Evolutionary conservation across 2,329 filamentous ascomycete genomes (phyloP).

Genomic region (Dactylellina parvicollis): DNA sequence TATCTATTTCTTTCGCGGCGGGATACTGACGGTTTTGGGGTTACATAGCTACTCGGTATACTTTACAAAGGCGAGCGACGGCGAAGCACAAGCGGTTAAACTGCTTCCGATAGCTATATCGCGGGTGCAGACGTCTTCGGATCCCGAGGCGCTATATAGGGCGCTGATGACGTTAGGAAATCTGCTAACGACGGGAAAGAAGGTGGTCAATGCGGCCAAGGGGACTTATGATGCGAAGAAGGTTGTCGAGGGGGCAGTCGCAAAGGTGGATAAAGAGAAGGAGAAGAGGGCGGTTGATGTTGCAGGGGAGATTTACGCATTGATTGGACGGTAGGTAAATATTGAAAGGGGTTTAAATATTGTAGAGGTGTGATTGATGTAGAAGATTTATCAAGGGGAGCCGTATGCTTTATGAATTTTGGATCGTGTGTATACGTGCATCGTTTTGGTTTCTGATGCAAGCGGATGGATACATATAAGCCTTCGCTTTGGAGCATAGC

Average conservation of each 20-base stretch:
- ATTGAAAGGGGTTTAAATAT: background rate
- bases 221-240: conserved; percentile 63
- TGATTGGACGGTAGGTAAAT: conserved; percentile 19
- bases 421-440: too few relatives aligned
- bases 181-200: conserved; percentile 70
- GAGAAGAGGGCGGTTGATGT: conserved; percentile 62
- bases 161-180: conserved; percentile 85
- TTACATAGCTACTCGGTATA: conserved; percentile 74
- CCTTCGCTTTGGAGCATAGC: too few relatives aligned
- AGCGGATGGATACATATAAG: too few relatives aligned
- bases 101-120: conserved; percentile 70
- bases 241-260: conserved; percentile 63
- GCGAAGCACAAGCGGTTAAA: conserved; percentile 61
- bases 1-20: too few relatives aligned
- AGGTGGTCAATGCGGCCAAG: conserved; percentile 63
- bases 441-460: too few relatives aligned
- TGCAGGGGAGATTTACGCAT: conserved; percentile 33
- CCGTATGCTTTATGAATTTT: too few relatives aligned
- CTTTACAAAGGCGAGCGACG: conserved; percentile 63
- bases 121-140: conserved; percentile 73
- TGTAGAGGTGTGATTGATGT: too few relatives aligned
- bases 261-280: conserved; percentile 62
- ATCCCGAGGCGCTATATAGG: conserved; percentile 85
- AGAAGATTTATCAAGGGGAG: too few relatives aligned
- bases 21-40: conserved; percentile 3